Conservation (phyloP, 345 rosid species). For the Acer yangbiense region DNA sequence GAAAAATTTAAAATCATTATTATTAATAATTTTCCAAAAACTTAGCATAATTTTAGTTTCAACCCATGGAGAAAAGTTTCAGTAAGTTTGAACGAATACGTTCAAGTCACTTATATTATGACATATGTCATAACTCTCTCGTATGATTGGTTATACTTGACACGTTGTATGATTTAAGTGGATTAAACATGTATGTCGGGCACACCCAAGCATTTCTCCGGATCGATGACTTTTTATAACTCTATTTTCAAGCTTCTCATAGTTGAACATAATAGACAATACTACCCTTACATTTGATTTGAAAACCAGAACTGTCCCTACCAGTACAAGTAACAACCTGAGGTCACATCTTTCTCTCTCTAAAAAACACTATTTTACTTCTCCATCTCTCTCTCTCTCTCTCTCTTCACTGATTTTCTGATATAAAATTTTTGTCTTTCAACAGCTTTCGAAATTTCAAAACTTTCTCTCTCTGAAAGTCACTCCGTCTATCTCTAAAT, state of each 20-base stretch:
- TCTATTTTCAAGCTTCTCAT: neutral
- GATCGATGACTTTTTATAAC: neutral
- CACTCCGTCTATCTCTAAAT: neutral
- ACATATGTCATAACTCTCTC: no score
- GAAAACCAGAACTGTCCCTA: neutral
- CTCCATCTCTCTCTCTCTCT: neutral
- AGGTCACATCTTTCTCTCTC: constrained; percentile 14
- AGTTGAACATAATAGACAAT: constrained; percentile 7
- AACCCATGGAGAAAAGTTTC: no score
- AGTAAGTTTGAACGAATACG: no score
- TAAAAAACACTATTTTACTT: neutral
- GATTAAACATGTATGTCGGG: no score
- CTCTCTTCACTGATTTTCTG: constrained; percentile 19
- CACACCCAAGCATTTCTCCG: no score
- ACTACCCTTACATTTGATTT: constrained; percentile 1
- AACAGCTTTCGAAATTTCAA: constrained; percentile 29
- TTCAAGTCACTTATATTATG: no score
- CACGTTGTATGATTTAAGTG: no score
- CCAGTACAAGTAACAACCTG: neutral
- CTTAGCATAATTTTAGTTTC: no score
- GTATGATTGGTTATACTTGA: no score
- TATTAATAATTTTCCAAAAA: no score
- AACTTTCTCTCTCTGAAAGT: constrained; percentile 14
- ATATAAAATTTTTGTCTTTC: constrained; percentile 31
- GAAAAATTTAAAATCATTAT: no score